Conservation (phyloP, 768 basidiomycete genomes). For the Daedaleopsis sinensis region DNA sequence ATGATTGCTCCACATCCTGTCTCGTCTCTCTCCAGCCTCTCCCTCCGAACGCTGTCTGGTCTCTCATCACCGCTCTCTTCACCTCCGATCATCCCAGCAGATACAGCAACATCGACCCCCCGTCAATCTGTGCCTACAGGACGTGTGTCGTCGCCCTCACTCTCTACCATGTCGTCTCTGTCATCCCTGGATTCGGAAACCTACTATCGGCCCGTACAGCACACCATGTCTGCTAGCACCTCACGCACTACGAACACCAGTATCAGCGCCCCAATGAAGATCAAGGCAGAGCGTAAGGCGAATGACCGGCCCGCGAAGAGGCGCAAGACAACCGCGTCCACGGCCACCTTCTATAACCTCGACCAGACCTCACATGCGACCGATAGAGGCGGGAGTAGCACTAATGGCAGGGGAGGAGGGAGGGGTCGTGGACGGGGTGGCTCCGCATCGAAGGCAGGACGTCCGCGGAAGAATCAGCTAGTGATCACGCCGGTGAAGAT, state of each 20-base stretch:
- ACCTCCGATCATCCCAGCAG: not conserved
- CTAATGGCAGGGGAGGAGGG: not conserved
- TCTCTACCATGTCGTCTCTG: conserved; percentile 8
- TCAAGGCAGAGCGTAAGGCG: conserved; percentile 3
- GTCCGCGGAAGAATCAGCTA: not conserved
- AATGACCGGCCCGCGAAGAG: conserved; percentile 11
- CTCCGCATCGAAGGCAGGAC: not conserved
- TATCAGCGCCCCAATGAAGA: not conserved
- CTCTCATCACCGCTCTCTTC: conserved; percentile 1
- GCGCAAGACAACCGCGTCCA: conserved; percentile 14
- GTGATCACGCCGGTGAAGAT: too few species aligned
- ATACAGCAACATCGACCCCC: not conserved
- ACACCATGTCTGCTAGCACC: not conserved
- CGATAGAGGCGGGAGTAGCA: not conserved
- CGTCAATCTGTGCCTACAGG: not conserved
- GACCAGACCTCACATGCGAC: not conserved
- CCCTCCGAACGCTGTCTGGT: not conserved
- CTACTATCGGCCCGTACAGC: not conserved
- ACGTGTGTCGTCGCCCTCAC: not conserved
- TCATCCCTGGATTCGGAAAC: not conserved
- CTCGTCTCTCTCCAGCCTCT: not conserved
- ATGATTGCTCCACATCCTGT: not conserved
- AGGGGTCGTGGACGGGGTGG: not conserved
- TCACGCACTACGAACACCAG: too few species aligned
- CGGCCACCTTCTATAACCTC: not conserved